Evolutionary conservation across 129 eudicot species (phyloP), one percentile per base, ranked within the genome.

Genomic region (Solidago caesia): DNA sequence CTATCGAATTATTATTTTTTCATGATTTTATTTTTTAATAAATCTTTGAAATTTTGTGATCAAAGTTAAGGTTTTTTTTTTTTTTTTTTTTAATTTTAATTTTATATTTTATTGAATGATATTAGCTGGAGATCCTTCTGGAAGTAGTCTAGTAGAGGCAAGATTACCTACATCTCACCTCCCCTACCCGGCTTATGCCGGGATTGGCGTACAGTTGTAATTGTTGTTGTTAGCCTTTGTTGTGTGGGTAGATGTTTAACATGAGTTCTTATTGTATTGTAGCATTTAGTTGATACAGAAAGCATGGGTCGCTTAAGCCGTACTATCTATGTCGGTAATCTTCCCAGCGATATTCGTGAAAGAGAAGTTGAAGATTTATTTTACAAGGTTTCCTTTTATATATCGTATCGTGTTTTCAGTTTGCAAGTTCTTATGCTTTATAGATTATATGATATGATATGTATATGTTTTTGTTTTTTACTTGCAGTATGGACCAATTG

Each of bases 301-400:
- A 70, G 86, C 83, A 92, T 85, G 85, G 77, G 95, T 14, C 87
- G 96, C 16, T 79, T 76, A 61, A 73, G 82, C 73, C 84, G 96
- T 53, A 92, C 93, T 13, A 70, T 92, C 43, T 92, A 89, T 64
- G 97, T 92, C 42, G 97, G 97, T 41, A 92, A 92, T 77, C 97
- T 92, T 71, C 97, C 97, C 44, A 93, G 93, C 41, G 97, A 92
- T 77, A 83, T 89, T 77, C 97, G 97, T 21, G 97, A 92, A 89
- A 85, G 91, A 60, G 97, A 92, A 85, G 87, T 92, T 53, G 96
- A 92, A 77, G 97, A 92, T 84, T 51, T 92, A 29, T 92, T 92
- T 74, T 89, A 85, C 85, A 92, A 92, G 97, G 97, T 92, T 45
- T 45, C 5, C 14, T 52, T 52, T 56, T 5, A 51, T 3, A 45